phyloP scores from a whole-genome alignment of 805 yeast genomes.

The Priceomyces medius region DNA sequence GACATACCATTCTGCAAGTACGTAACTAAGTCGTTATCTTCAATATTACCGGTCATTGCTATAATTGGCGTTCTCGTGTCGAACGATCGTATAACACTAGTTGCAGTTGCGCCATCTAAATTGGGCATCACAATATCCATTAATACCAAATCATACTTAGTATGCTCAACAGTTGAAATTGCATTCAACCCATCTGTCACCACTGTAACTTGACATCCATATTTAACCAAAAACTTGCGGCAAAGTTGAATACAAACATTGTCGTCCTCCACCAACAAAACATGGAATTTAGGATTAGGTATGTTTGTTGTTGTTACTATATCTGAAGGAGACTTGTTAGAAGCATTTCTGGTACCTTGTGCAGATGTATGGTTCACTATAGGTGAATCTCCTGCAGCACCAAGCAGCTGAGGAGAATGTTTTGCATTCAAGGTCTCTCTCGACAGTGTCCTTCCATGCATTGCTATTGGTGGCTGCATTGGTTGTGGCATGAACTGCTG shows the following conservation, averaged over 20 bases:
- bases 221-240: conserved; percentile 75
- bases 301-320: conserved; percentile 21
- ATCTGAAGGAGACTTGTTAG: conserved; percentile 2
- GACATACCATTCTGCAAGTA: conserved; percentile 88
- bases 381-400: conserved; percentile 15
- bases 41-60: conserved; percentile 91
- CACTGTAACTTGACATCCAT: conserved; percentile 90
- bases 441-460: conserved; percentile 8
- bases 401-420: conserved; percentile 14
- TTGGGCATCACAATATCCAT: conserved; percentile 93
- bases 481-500: conserved; percentile 4
- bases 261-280: conserved; percentile 77
- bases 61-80: conserved; percentile 86
- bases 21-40: conserved; percentile 75
- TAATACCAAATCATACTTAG: conserved; percentile 70
- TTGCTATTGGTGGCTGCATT: conserved; percentile 5
- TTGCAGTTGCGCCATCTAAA: conserved; percentile 85
- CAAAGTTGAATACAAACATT: conserved; percentile 81
- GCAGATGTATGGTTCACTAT: conserved; percentile 3
- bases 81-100: conserved; percentile 81
- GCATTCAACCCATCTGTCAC: conserved; percentile 93
- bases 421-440: conserved; percentile 14
- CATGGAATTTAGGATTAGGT: conserved; percentile 58
- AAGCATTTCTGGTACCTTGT: not conserved
- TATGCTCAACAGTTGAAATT: conserved; percentile 68